Evolutionary conservation across 176 grass and related monocot species (phyloP), one percentile per base, ranked within the genome.

Genomic region (Zoysia pacifica): DNA sequence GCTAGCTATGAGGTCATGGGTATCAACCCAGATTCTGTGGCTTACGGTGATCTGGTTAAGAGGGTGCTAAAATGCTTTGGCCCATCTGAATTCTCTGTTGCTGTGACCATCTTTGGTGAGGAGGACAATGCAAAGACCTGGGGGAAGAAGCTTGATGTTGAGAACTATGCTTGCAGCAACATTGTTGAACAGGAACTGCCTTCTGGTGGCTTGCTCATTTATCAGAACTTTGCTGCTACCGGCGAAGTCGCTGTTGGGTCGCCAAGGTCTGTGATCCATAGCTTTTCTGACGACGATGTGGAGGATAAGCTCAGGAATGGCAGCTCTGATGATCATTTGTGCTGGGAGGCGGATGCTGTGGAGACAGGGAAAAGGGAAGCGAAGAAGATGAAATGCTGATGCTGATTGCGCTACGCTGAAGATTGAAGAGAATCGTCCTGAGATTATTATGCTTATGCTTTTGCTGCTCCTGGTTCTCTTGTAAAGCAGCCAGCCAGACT

Each of bases 1-100:
- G 83, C 83, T 14, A 89, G 87, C 42, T 89, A 89, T 4, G 87
- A 89, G 63, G 79, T 80, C 61, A 82, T 89, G 87, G 87, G 87
- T n/a, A 73, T 89, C 45, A 55, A 86, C 50, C 87, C 83, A 0
- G 50, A 35, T 13, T 52, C 78, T 3, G 5, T 68, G 5, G 39
- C 54, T 1, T 86, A 82, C 42, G 51, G 19, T 48, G 73, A 82
- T 55, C 79, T 90, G 46, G 69, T 86, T 62, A 60, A 82, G 50
- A 89, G 79, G 83, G 83, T 90, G 75, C 73, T 86, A 65, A 54
- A 49, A 13, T 90, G 88, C 83, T 86, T 90, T n/a, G 40, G 53
- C 9, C 88, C 88, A 1, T 74, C 47, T 4, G 79, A 82, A 64
- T 90, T 90, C 62, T 82, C 88, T 49, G 62, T 85, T 74, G 88